These are phyloP conservation scores for Xylariaceae sp. DNA, from an alignment of 2,329 filamentous ascomycete species.

Conservation along the genomic window DNA sequence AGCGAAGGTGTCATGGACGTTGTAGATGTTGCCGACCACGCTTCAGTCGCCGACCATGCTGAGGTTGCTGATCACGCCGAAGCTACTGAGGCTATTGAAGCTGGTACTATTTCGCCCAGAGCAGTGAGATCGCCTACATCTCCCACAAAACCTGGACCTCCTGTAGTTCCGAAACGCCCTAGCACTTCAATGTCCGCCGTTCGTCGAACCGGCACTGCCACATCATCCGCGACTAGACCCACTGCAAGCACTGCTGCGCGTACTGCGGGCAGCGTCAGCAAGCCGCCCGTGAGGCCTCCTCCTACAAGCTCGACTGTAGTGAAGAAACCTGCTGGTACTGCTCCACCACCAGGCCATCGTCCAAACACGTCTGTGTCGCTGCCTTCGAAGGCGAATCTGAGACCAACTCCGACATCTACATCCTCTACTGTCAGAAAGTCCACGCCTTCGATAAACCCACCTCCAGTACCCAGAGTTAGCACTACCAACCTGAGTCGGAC, in stretches of 20 bases:
- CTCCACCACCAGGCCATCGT: conserved; percentile 40
- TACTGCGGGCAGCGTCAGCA: conserved; percentile 39
- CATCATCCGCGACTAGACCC: conserved; percentile 26
- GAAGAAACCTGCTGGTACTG: conserved; percentile 33
- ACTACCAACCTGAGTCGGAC: conserved; percentile 35
- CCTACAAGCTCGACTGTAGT: conserved; percentile 34
- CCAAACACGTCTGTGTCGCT: conserved; percentile 44
- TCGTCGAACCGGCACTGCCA: conserved; percentile 33
- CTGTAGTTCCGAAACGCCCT: conserved; percentile 36
- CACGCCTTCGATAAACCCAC: conserved; percentile 22
- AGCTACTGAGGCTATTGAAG: conserved; percentile 19
- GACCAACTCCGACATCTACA: conserved; percentile 32
- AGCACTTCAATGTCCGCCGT: conserved; percentile 31
- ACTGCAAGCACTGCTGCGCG: conserved; percentile 32
- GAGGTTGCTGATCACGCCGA: conserved; percentile 3
- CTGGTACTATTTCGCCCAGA: too few relatives aligned
- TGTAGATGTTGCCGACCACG: conserved; percentile 19
- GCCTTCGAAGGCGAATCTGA: conserved; percentile 31
- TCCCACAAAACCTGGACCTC: conserved; percentile 32
- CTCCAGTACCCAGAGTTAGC: conserved; percentile 27
- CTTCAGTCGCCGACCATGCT: too few relatives aligned
- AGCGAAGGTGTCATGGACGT: conserved; percentile 33
- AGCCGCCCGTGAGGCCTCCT: conserved; percentile 46
- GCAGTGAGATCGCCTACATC: conserved; percentile 28
- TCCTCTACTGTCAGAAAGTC: conserved; percentile 33